These are phyloP conservation scores for Ogataea neopini DNA, from an alignment of 805 yeast species.

Conservation along the genomic window DNA sequence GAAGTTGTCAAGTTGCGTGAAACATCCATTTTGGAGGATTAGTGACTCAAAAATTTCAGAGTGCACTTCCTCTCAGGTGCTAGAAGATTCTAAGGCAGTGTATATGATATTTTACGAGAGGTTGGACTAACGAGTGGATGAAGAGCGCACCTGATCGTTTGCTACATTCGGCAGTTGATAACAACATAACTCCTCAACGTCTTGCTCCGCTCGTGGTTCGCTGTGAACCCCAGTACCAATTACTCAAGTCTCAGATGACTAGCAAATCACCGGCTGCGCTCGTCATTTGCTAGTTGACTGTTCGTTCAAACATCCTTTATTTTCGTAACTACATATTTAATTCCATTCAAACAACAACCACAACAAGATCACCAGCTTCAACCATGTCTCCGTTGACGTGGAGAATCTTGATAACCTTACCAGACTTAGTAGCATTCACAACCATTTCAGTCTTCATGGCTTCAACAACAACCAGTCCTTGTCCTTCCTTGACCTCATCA, in stretches of 20 bases:
- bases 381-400: constrained; percentile 94
- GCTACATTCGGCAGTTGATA: no score
- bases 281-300: no score
- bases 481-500: constrained; percentile 69
- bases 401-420: constrained; percentile 69
- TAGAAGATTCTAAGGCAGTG: constrained; percentile 71
- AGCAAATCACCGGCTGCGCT: no score
- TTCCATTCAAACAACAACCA: constrained; percentile 57
- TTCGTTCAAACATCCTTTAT: neutral
- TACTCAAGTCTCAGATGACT: no score
- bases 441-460: constrained; percentile 99
- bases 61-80: constrained; percentile 54
- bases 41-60: constrained; percentile 77
- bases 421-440: constrained; percentile 68
- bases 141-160: no score
- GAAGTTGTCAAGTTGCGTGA: constrained; percentile 54
- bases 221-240: no score
- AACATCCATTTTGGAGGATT: constrained; percentile 79
- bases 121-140: constrained; percentile 32
- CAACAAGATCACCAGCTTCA: constrained; percentile 94
- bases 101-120: constrained; percentile 84
- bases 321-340: neutral
- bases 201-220: no score
- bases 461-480: constrained; percentile 85
- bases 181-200: no score